phyloP scores from a whole-genome alignment of 345 rosid species.

The Orychophragmus violaceus region DNA sequence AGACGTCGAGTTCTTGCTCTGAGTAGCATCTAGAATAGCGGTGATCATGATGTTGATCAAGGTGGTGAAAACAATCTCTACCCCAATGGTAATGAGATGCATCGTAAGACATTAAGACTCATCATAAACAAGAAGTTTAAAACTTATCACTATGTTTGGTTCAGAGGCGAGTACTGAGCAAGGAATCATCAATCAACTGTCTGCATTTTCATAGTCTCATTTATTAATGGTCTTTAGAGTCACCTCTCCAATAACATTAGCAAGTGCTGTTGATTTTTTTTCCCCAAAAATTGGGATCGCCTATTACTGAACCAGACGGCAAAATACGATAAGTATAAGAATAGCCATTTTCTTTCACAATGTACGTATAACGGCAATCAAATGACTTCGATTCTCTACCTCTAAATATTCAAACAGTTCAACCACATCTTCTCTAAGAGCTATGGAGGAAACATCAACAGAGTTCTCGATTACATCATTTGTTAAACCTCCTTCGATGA shows the following conservation, averaged over 20 bases:
- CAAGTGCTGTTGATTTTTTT: conserved; percentile 93
- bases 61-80: too few relatives aligned
- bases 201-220: too few relatives aligned
- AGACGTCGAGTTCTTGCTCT: too few relatives aligned
- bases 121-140: too few relatives aligned
- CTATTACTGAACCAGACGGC: conserved; percentile 44
- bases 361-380: background rate
- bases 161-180: too few relatives aligned
- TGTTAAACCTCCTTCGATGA: conserved; percentile 79
- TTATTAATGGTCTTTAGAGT: background rate
- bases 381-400: conserved; percentile 41
- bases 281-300: conserved; percentile 74
- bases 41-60: too few relatives aligned
- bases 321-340: background rate
- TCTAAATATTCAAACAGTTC: conserved; percentile 69
- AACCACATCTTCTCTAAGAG: conserved; percentile 73
- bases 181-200: too few relatives aligned
- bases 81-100: too few relatives aligned
- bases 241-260: conserved; percentile 92
- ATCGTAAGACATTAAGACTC: too few relatives aligned
- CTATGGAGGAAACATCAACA: conserved; percentile 52
- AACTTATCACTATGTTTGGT: too few relatives aligned
- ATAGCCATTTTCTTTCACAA: background rate
- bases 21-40: too few relatives aligned
- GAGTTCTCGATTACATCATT: conserved; percentile 62